phyloP scores from a whole-genome alignment of 2,329 filamentous ascomycete species.

The Teratosphaeria gauchensis region DNA sequence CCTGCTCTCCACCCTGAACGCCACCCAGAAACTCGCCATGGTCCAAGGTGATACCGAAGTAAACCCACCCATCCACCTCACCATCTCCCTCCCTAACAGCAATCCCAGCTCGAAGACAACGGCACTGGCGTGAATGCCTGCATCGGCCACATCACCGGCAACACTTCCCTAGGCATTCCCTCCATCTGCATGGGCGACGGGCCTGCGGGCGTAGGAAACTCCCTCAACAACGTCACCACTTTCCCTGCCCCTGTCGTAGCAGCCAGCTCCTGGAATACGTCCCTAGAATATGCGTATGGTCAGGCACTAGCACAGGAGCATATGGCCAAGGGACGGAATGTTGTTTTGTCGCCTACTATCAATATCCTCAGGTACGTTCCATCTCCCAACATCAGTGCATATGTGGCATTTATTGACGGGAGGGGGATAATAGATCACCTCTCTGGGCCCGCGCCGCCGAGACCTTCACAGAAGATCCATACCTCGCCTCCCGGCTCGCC shows the following conservation, averaged over 20 bases:
- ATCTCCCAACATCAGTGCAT: too few relatives aligned
- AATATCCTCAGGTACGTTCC: not conserved
- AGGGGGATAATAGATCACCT: slow-evolving; percentile 45
- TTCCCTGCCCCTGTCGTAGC: not conserved
- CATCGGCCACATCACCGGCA: not conserved
- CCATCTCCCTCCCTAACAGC: not conserved
- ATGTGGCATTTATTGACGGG: not conserved
- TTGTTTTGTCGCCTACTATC: not conserved
- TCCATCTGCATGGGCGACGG: not conserved
- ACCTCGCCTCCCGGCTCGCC: slow-evolving; percentile 62
- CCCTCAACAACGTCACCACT: not conserved
- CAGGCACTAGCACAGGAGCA: not conserved
- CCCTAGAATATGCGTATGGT: not conserved
- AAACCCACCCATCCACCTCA: not conserved
- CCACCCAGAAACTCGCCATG: not conserved
- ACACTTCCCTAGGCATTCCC: not conserved
- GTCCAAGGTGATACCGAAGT: not conserved
- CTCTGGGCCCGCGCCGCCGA: slow-evolving; percentile 81
- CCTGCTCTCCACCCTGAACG: not conserved
- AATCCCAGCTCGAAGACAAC: not conserved
- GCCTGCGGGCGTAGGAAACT: not conserved
- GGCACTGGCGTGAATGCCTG: not conserved
- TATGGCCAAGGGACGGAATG: not conserved
- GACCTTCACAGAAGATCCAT: slow-evolving; percentile 75
- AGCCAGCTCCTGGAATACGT: not conserved